These are phyloP conservation scores for Pseudogymnoascus pannorum DNA, from an alignment of 2,329 filamentous ascomycete species.

Conservation along the genomic window DNA sequence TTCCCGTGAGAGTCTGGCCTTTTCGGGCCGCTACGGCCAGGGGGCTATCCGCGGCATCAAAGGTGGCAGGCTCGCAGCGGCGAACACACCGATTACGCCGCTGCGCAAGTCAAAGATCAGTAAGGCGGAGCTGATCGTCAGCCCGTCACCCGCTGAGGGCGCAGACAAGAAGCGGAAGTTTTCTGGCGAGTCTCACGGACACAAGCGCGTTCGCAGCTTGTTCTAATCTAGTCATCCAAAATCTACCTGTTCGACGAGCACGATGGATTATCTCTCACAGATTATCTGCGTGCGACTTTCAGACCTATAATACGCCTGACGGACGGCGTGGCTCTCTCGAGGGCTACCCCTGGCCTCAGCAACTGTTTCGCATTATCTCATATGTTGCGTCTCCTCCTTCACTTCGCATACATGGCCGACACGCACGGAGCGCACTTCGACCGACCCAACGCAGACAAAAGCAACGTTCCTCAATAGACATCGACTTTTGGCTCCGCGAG, in stretches of 20 bases:
- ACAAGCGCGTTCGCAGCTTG: conserved; percentile 25
- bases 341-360: conserved; percentile 22
- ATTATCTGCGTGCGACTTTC: not conserved
- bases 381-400: not conserved
- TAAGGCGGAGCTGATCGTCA: conserved; percentile 13
- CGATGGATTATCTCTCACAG: conserved; percentile 2
- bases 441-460: not conserved
- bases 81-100: conserved; percentile 61
- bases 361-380: conserved; percentile 2
- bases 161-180: conserved; percentile 24
- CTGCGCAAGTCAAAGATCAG: conserved; percentile 39
- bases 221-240: conserved; percentile 12
- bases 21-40: conserved; percentile 52
- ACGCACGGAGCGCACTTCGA: not conserved
- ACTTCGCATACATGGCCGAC: not conserved
- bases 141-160: conserved; percentile 19
- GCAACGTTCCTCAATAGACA: not conserved
- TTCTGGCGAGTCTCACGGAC: conserved; percentile 18
- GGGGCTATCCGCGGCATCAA: conserved; percentile 57
- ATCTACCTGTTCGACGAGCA: conserved; percentile 9
- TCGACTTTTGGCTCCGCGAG: not conserved
- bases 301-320: conserved; percentile 18
- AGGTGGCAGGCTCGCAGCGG: conserved; percentile 57
- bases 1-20: conserved; percentile 54
- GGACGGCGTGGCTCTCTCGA: conserved; percentile 19